Conservation (phyloP, 495 filamentous ascomycete species). For the Talaromyces thailandensis region DNA sequence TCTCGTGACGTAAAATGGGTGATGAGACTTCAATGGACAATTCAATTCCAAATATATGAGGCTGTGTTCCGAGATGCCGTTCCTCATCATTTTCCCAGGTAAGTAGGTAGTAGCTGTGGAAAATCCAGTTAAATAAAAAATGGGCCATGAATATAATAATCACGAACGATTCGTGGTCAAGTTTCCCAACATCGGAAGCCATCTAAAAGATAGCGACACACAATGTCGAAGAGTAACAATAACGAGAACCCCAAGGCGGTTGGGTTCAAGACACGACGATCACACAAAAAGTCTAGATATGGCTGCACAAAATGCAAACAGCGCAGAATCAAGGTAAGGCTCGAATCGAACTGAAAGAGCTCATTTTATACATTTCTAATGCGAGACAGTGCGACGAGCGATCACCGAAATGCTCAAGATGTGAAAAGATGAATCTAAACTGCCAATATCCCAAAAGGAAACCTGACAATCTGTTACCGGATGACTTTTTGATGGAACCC, state of each 20-base stretch:
- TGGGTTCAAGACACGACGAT: conserved; percentile 15
- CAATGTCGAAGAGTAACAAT: neutral
- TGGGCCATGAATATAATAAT: neutral
- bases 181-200: neutral
- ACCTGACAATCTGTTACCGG: neutral
- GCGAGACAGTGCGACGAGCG: conserved; percentile 16
- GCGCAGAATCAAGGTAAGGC: conserved; percentile 24
- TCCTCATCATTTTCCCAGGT: neutral
- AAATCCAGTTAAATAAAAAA: neutral
- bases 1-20: neutral
- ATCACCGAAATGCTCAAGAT: conserved; percentile 18
- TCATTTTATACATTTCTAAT: conserved; percentile 4
- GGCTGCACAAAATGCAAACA: conserved; percentile 28
- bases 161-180: neutral
- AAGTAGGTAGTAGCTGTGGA: neutral
- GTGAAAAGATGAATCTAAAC: conserved; percentile 11
- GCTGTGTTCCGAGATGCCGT: neutral
- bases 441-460: conserved; percentile 13
- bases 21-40: neutral
- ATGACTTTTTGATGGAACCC: neutral
- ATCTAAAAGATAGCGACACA: neutral
- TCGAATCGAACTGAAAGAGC: neutral
- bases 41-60: conserved; percentile 5
- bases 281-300: conserved; percentile 27
- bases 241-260: neutral